Conservation (phyloP, 2,329 filamentous ascomycete genomes). For the Neonectria faginata region DNA sequence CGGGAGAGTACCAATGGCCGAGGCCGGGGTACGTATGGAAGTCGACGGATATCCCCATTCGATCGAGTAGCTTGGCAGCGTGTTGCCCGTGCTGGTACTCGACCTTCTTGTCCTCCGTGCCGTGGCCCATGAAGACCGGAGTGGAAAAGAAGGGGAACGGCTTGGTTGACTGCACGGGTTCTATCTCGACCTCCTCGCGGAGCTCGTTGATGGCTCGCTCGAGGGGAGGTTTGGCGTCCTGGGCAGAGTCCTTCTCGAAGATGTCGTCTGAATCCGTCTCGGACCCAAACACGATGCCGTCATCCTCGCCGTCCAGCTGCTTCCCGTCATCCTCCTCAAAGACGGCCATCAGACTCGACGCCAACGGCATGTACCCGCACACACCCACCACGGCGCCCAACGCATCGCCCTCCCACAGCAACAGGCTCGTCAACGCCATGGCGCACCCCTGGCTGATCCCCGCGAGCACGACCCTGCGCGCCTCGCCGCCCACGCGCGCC, state of each 20-base stretch:
- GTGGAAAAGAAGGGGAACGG: constrained; percentile 42
- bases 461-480: constrained; percentile 57
- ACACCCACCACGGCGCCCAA: constrained; percentile 57
- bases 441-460: constrained; percentile 68
- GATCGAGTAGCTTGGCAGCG: constrained; percentile 49
- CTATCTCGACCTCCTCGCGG: constrained; percentile 46
- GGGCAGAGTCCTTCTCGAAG: constrained; percentile 33
- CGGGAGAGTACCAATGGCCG: constrained; percentile 59
- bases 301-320: constrained; percentile 4
- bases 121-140: constrained; percentile 61
- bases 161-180: neutral
- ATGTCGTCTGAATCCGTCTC: constrained; percentile 25
- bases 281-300: constrained; percentile 10
- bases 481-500: constrained; percentile 48
- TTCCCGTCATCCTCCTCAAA: constrained; percentile 24
- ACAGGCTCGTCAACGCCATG: constrained; percentile 54
- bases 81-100: constrained; percentile 50
- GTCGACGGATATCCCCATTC: constrained; percentile 50
- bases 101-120: constrained; percentile 57
- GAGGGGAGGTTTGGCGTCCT: constrained; percentile 29
- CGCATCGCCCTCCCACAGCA: constrained; percentile 57
- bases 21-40: constrained; percentile 56
- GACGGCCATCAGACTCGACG: constrained; percentile 44
- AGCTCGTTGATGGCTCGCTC: constrained; percentile 43
- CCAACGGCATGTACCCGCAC: constrained; percentile 60